phyloP scores from a whole-genome alignment of 306 rosid species.

The Vicia sativa region DNA sequence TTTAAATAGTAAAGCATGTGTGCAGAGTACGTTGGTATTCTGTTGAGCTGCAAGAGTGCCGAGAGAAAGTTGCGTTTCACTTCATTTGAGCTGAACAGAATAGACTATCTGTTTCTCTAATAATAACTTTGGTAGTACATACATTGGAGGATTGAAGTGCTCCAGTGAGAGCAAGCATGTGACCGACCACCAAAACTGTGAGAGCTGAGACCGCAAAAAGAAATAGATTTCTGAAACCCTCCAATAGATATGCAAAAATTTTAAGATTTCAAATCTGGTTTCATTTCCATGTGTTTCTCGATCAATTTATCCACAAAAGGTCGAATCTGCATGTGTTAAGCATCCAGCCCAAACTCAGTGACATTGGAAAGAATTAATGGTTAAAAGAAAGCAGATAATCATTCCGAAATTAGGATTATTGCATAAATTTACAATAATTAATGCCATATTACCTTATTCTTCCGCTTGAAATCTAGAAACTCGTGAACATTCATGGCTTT shows the following conservation, averaged over 20 bases:
- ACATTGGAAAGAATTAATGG: slow-evolving; percentile 25
- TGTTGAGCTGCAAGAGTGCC: slow-evolving; percentile 28
- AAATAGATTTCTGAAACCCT: slow-evolving; percentile 33
- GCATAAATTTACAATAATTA: not conserved
- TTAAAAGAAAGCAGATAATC: slow-evolving; percentile 36
- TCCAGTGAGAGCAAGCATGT: slow-evolving; percentile 32
- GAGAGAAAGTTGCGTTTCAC: not conserved
- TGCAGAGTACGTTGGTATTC: slow-evolving; percentile 28
- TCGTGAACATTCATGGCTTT: slow-evolving; percentile 77
- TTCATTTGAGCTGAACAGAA: slow-evolving; percentile 29
- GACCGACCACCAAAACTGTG: slow-evolving; percentile 41
- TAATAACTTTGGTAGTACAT: too few species aligned
- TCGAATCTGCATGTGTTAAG: slow-evolving; percentile 69
- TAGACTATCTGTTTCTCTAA: slow-evolving; percentile 30
- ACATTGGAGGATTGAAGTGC: slow-evolving; percentile 34
- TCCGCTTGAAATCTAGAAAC: slow-evolving; percentile 94
- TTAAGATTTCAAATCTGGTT: slow-evolving; percentile 58
- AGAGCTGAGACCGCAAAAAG: slow-evolving; percentile 36
- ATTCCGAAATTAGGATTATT: slow-evolving; percentile 8
- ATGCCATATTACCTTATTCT: slow-evolving; percentile 72
- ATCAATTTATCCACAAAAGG: slow-evolving; percentile 88
- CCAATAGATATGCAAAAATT: slow-evolving; percentile 31
- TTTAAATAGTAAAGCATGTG: not conserved
- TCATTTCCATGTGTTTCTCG: slow-evolving; percentile 75
- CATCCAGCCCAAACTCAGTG: slow-evolving; percentile 43